Percentiles rank a stretch among this genome's conserved stretches.
These are phyloP conservation scores for Alternaria sp. DNA, from an alignment of 2,329 filamentous ascomycete genomes.

Conservation along the genomic window DNA sequence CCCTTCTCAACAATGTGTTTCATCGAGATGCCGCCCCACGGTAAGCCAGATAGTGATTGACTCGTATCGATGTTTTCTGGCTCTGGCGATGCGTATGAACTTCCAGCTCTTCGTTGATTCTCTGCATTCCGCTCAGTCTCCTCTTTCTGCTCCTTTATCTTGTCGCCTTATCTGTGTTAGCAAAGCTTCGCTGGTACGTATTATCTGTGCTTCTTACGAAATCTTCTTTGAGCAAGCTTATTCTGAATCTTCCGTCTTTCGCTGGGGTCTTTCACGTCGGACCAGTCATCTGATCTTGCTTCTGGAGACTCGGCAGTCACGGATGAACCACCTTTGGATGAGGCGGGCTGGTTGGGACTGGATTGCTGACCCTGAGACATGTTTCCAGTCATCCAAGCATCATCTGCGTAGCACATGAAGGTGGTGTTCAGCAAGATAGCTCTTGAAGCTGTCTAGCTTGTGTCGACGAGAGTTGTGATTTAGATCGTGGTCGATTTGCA, in stretches of 20 bases:
- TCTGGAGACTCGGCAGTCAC: conserved; percentile 28
- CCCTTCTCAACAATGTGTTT: conserved; percentile 59
- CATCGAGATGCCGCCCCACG: conserved; percentile 72
- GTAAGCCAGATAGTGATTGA: conserved; percentile 70
- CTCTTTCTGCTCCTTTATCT: conserved; percentile 73
- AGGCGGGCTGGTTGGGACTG: conserved; percentile 25
- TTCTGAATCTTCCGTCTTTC: conserved; percentile 80
- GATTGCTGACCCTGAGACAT: conserved; percentile 38
- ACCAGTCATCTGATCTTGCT: conserved; percentile 68
- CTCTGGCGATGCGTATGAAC: conserved; percentile 70
- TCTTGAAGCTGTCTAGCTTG: background rate
- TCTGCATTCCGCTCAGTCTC: conserved; percentile 69
- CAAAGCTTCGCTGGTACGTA: background rate
- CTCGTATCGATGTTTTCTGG: conserved; percentile 63
- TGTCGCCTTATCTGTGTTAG: conserved; percentile 66
- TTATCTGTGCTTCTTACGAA: conserved; percentile 66
- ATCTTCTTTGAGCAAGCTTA: conserved; percentile 78
- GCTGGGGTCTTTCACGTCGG: conserved; percentile 72
- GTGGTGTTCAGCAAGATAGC: background rate
- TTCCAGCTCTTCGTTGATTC: conserved; percentile 70
- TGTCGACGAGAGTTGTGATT: background rate
- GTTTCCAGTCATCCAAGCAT: background rate
- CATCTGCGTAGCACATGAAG: background rate
- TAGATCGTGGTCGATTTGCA: background rate
- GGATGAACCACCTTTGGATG: conserved; percentile 27